Percentiles rank a stretch among this genome's conserved stretches.
Conservation (phyloP, 306 rosid genomes). For the Cercis canadensis region DNA sequence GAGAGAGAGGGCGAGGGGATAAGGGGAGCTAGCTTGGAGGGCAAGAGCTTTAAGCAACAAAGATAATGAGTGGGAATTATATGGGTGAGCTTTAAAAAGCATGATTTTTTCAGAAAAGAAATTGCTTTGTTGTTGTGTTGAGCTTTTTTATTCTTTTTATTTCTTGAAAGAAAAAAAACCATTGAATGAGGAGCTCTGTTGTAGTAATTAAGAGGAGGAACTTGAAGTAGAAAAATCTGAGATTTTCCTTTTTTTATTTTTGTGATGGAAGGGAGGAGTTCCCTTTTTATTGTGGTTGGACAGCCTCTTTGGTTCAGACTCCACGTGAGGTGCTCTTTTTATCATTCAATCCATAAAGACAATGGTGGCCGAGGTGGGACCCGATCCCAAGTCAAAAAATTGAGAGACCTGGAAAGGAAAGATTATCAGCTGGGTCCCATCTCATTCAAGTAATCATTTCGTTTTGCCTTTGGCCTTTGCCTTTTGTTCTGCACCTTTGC, state of each 20-base stretch:
- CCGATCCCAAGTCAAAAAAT: slow-evolving; percentile 90
- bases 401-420: slow-evolving; percentile 77
- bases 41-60: slow-evolving; percentile 77
- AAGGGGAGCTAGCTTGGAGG: slow-evolving; percentile 37
- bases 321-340: slow-evolving; percentile 99
- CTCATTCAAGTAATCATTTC: slow-evolving; percentile 87
- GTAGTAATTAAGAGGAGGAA: not conserved
- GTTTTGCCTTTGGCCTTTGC: slow-evolving; percentile 69
- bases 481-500: slow-evolving; percentile 70
- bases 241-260: slow-evolving; percentile 5
- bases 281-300: slow-evolving; percentile 82
- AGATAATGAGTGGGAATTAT: slow-evolving; percentile 95
- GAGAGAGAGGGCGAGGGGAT: slow-evolving; percentile 25
- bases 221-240: not conserved
- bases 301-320: slow-evolving; percentile 91
- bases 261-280: slow-evolving; percentile 22
- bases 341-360: slow-evolving; percentile 95
- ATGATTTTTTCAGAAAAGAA: slow-evolving; percentile 45
- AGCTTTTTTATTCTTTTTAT: slow-evolving; percentile 19
- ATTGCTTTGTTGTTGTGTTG: slow-evolving; percentile 58
- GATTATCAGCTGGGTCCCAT: slow-evolving; percentile 66
- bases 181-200: not conserved
- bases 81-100: slow-evolving; percentile 80
- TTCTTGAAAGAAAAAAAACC: no score
- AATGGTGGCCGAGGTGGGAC: slow-evolving; percentile 87